A percentile compares a stretch with the other conserved stretches of the same genome.
Evolutionary conservation across 164 flowering plant species (phyloP).

Genomic region (Magnolia officinalis): DNA sequence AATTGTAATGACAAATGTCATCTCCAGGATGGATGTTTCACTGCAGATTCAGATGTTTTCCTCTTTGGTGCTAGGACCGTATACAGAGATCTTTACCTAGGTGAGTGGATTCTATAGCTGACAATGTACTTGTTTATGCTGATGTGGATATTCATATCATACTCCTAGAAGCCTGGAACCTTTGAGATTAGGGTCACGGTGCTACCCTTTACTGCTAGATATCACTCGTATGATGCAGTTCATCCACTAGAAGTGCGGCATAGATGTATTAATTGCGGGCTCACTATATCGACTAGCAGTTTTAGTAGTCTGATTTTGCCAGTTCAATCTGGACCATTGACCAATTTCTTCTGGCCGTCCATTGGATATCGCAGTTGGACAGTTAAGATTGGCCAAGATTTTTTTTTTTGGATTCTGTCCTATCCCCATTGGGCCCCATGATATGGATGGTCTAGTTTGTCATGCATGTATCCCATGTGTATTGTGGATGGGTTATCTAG

Average conservation of each 20-base stretch:
- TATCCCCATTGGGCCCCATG: no score
- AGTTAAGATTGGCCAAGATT: neutral
- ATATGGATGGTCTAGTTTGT: no score
- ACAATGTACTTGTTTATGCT: neutral
- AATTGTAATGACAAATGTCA: neutral
- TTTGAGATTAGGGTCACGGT: neutral
- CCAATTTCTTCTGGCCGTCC: neutral
- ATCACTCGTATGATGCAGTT: neutral
- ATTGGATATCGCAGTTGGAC: neutral
- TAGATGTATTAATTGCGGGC: neutral
- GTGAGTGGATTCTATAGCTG: slow-evolving; percentile 35
- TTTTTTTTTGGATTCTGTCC: no score
- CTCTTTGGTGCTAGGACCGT: slow-evolving; percentile 96
- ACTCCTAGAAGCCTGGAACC: neutral
- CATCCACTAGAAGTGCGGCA: no score
- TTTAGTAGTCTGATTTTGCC: no score
- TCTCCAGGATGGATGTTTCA: slow-evolving; percentile 91
- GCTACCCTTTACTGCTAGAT: neutral
- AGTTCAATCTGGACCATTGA: neutral
- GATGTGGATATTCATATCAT: neutral
- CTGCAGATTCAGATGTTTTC: slow-evolving; percentile 88
- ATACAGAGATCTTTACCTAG: slow-evolving; percentile 87
- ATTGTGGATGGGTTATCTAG: no score
- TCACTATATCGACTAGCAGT: neutral
- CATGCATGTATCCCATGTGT: no score